phyloP scores from a whole-genome alignment of 2,329 filamentous ascomycete genomes.

The Byssothecium circinans region DNA sequence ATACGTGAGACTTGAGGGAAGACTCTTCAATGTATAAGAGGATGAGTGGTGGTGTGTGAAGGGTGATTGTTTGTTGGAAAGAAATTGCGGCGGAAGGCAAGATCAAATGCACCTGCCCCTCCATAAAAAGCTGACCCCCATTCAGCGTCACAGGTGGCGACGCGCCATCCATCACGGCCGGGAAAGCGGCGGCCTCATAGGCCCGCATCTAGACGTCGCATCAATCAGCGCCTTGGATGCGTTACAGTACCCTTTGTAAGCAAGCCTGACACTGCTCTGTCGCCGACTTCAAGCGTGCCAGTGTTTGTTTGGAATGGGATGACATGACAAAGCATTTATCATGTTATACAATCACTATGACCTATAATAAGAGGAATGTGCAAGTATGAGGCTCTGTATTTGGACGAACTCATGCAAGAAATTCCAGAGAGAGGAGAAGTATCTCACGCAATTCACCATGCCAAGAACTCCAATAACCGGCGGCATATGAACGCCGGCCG shows the following conservation, averaged over 20 bases:
- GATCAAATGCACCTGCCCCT: slow-evolving; percentile 5
- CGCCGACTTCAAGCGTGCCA: neutral
- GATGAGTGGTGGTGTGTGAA: slow-evolving; percentile 3
- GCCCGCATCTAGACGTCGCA: slow-evolving; percentile 18
- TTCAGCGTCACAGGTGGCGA: slow-evolving; percentile 9
- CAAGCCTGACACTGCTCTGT: neutral
- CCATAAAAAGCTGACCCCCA: slow-evolving; percentile 7
- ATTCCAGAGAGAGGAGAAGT: no score
- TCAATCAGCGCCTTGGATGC: slow-evolving; percentile 32
- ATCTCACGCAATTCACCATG: neutral
- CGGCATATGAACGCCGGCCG: neutral
- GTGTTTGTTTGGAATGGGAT: no score
- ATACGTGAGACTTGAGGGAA: neutral
- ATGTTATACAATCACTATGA: neutral
- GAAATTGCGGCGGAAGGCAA: neutral
- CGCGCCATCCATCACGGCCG: slow-evolving; percentile 18
- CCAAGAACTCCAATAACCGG: neutral
- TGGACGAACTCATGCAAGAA: no score
- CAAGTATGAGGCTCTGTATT: no score
- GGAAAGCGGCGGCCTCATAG: slow-evolving; percentile 23
- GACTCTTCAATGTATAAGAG: slow-evolving; percentile 1
- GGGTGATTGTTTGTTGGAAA: slow-evolving; percentile 23
- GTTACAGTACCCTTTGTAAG: slow-evolving; percentile 9
- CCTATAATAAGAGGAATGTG: no score
- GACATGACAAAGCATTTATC: neutral